Evolutionary conservation across 345 rosid genomes (phyloP).

Genomic region (Gossypium rotundifolium): DNA sequence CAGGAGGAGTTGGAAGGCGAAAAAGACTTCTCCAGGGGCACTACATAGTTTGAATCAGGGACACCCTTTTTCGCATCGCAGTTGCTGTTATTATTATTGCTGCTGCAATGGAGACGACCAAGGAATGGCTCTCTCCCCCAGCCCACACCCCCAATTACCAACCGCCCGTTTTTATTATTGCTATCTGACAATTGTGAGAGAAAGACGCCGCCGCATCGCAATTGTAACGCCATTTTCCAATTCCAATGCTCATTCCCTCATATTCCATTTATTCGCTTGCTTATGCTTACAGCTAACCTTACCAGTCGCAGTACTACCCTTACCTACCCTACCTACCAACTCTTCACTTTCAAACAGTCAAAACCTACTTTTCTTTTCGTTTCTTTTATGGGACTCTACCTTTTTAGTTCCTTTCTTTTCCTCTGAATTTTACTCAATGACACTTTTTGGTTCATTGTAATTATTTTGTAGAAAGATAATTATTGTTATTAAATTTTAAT

Average conservation of each 20-base stretch:
- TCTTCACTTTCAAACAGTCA: too few relatives aligned
- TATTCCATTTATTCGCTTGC: not conserved
- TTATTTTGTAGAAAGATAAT: too few relatives aligned
- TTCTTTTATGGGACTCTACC: too few relatives aligned
- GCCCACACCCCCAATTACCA: not conserved
- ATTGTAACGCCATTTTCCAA: slow-evolving; percentile 2
- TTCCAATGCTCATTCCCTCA: not conserved
- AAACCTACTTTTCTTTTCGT: too few relatives aligned
- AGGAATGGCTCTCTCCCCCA: not conserved
- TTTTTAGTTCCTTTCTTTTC: too few relatives aligned
- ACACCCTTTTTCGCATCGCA: slow-evolving; percentile 42
- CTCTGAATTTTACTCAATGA: too few relatives aligned
- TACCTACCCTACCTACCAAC: too few relatives aligned
- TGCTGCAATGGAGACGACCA: slow-evolving; percentile 12
- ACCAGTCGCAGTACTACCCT: too few relatives aligned
- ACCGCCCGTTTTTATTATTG: not conserved
- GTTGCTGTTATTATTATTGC: not conserved
- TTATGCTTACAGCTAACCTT: too few relatives aligned
- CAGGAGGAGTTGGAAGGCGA: slow-evolving; percentile 18
- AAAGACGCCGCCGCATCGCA: not conserved
- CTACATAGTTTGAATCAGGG: slow-evolving; percentile 86
- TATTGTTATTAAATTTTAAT: too few relatives aligned
- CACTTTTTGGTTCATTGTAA: too few relatives aligned
- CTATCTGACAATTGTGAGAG: not conserved
- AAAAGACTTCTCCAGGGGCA: slow-evolving; percentile 72